phyloP scores from a whole-genome alignment of 2,329 filamentous ascomycete genomes.

The Pyrenophora graminea region DNA sequence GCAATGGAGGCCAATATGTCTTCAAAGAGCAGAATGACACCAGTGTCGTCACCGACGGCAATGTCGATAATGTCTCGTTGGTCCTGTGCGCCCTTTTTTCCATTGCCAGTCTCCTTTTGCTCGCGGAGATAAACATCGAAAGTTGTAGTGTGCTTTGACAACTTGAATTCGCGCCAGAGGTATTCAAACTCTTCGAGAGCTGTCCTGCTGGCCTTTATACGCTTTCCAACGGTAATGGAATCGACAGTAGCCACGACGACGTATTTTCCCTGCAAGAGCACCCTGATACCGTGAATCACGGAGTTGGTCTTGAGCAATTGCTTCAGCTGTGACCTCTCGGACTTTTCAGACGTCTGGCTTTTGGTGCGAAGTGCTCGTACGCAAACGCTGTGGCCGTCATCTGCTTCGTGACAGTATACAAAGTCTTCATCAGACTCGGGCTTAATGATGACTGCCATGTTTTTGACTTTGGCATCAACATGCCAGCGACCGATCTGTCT shows the following conservation, averaged over 20 bases:
- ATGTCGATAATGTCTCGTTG: slow-evolving; percentile 65
- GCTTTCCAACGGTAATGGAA: slow-evolving; percentile 65
- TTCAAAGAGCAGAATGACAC: slow-evolving; percentile 79
- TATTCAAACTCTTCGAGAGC: slow-evolving; percentile 50
- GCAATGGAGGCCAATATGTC: slow-evolving; percentile 67
- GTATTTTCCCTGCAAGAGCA: slow-evolving; percentile 60
- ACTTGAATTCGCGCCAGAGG: slow-evolving; percentile 59
- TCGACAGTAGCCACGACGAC: slow-evolving; percentile 61
- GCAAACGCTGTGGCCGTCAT: slow-evolving; percentile 47
- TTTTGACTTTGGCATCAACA: slow-evolving; percentile 43
- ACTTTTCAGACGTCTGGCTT: slow-evolving; percentile 28
- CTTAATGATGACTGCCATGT: slow-evolving; percentile 37
- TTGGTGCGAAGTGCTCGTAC: slow-evolving; percentile 41
- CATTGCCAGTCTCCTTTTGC: slow-evolving; percentile 56
- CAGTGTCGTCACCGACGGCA: slow-evolving; percentile 74
- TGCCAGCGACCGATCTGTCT: slow-evolving; percentile 51
- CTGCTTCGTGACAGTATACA: slow-evolving; percentile 48
- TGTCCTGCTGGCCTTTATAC: slow-evolving; percentile 41
- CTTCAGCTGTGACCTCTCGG: slow-evolving; percentile 34
- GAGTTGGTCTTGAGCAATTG: slow-evolving; percentile 46
- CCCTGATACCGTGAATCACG: slow-evolving; percentile 46
- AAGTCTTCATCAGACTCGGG: slow-evolving; percentile 38
- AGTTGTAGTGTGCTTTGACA: slow-evolving; percentile 63
- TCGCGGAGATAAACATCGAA: slow-evolving; percentile 49
- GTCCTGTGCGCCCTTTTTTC: slow-evolving; percentile 39